These are phyloP conservation scores for Blastocystis sp. DNA, from an alignment of 352 stramenopile species.

Conservation along the genomic window DNA sequence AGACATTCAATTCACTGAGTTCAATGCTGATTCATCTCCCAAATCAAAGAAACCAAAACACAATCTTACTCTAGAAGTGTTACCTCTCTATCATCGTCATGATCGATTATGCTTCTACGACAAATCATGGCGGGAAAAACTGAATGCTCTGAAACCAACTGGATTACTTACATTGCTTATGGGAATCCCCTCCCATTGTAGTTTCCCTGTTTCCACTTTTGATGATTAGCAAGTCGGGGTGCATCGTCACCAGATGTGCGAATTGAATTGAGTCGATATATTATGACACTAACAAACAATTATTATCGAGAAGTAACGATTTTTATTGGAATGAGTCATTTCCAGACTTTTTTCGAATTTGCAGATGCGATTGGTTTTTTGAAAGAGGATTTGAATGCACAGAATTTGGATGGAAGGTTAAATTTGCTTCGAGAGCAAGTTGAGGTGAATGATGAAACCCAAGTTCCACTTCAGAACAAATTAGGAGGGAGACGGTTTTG, in stretches of 20 bases:
- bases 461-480: conserved; percentile 2
- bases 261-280: not conserved
- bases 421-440: not conserved
- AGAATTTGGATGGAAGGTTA: not conserved
- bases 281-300: conserved; percentile 46
- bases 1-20: conserved; percentile 3
- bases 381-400: conserved; percentile 4
- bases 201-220: not conserved
- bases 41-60: not conserved
- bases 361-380: conserved; percentile 38
- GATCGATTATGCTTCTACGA: conserved; percentile 14
- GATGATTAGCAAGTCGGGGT: not conserved
- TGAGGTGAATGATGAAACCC: not conserved
- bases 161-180: conserved; percentile 44
- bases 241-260: not conserved
- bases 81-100: not conserved
- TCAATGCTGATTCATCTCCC: too few species aligned
- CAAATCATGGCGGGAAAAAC: conserved; percentile 39
- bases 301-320: conserved; percentile 39
- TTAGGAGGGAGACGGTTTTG: conserved; percentile 19
- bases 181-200: not conserved
- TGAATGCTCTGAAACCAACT: conserved; percentile 45
- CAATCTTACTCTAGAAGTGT: not conserved
- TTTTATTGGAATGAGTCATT: not conserved
- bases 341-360: conserved; percentile 61